Percentiles rank a stretch among this genome's conserved stretches.
Evolutionary conservation across 148 eudicot species (phyloP).

Genomic region (Vaccinium vitisidaea): DNA sequence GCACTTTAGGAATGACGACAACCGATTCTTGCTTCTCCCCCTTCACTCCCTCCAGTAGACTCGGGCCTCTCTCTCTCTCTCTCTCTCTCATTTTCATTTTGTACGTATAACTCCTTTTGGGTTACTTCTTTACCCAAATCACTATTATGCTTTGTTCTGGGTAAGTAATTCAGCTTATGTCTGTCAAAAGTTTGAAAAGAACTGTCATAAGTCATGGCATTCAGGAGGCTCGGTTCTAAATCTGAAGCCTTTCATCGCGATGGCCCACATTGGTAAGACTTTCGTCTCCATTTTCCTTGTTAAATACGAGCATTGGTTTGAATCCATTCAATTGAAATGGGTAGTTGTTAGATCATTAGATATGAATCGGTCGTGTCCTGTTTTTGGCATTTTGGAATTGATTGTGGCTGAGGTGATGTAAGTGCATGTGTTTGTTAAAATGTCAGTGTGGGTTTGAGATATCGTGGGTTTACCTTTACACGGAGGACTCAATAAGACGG

Average conservation of each 20-base stretch:
- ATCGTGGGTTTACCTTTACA: neutral
- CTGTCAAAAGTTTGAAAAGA: neutral
- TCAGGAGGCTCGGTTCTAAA: conserved; percentile 61
- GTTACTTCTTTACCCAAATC: neutral
- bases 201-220: conserved; percentile 46
- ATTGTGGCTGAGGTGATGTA: neutral
- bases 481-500: neutral
- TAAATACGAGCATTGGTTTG: neutral
- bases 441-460: neutral
- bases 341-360: neutral
- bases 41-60: conserved; percentile 16
- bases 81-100: neutral
- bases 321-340: neutral
- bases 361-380: neutral
- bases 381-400: neutral
- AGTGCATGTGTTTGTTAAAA: neutral
- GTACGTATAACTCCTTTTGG: neutral
- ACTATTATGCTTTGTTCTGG: no score
- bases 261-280: conserved; percentile 55
- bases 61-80: neutral
- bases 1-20: neutral
- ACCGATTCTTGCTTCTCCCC: conserved; percentile 17
- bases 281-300: neutral
- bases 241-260: conserved; percentile 58
- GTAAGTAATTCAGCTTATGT: neutral